Percentiles rank a stretch among this genome's conserved stretches.
These are phyloP conservation scores for Haplosporangium sp. DNA, from an alignment of 371 early-diverging fungal species.

Conservation along the genomic window DNA sequence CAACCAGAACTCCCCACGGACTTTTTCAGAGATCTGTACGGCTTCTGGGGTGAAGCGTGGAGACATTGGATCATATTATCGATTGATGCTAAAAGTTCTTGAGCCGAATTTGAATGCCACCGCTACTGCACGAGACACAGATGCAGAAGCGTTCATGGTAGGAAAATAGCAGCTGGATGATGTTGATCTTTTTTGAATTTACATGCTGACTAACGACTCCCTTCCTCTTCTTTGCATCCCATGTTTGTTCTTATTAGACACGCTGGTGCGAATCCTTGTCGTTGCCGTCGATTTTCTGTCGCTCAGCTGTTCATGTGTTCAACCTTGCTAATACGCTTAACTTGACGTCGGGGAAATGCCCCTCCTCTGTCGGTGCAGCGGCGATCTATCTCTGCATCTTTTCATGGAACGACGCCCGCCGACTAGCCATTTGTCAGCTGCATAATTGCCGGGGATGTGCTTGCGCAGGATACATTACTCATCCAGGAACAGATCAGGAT, in stretches of 20 bases:
- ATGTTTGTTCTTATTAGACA: conserved; percentile 30
- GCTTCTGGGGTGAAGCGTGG: conserved; percentile 67
- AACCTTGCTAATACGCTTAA: conserved; percentile 61
- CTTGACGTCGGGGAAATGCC: conserved; percentile 68
- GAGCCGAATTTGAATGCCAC: conserved; percentile 39
- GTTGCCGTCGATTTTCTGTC: conserved; percentile 57
- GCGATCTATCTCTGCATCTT: conserved; percentile 65
- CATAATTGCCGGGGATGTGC: conserved; percentile 45
- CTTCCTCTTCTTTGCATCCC: not conserved
- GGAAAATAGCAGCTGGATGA: not conserved
- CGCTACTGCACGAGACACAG: conserved; percentile 49
- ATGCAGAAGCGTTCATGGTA: conserved; percentile 58
- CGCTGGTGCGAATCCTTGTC: conserved; percentile 66
- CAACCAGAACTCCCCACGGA: conserved; percentile 61
- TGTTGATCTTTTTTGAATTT: not conserved
- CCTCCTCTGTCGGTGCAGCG: conserved; percentile 68
- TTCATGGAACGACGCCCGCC: conserved; percentile 62
- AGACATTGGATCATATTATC: conserved; percentile 66
- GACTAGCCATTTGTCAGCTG: conserved; percentile 47
- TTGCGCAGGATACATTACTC: conserved; percentile 8
- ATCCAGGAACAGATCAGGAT: conserved; percentile 34
- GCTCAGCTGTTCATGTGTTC: conserved; percentile 59
- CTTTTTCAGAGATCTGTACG: conserved; percentile 65
- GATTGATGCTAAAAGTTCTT: conserved; percentile 64
- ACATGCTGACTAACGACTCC: not conserved